Evolutionary conservation across 768 basidiomycete genomes (phyloP).

Genomic region (Pholiota conissans): DNA sequence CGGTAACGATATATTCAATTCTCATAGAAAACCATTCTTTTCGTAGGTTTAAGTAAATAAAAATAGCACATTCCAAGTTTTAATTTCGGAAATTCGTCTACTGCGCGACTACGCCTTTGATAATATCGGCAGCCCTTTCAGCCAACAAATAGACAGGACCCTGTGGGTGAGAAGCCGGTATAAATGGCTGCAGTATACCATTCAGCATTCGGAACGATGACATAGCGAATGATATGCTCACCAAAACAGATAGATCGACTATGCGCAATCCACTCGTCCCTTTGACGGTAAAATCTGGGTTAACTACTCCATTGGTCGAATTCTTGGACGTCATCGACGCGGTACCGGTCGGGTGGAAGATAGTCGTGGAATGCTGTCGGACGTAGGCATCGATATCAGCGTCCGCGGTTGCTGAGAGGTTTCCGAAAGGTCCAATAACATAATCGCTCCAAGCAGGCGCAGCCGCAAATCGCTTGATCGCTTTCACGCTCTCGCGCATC

Average conservation of each 20-base stretch:
- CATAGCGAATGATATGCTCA: conserved; percentile 23
- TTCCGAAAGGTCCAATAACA: conserved; percentile 19
- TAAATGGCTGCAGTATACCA: conserved; percentile 18
- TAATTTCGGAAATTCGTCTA: too few relatives aligned
- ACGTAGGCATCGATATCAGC: conserved; percentile 20
- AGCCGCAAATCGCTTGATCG: conserved; percentile 19
- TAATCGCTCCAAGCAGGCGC: conserved; percentile 26
- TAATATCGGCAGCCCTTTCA: conserved; percentile 32
- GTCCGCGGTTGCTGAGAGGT: conserved; percentile 16
- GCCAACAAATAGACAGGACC: conserved; percentile 32
- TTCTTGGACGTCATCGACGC: conserved; percentile 24
- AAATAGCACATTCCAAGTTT: too few relatives aligned
- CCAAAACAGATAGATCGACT: conserved; percentile 28
- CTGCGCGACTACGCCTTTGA: conserved; percentile 16
- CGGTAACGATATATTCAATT: too few relatives aligned
- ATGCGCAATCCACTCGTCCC: conserved; percentile 29
- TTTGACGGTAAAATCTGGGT: conserved; percentile 32
- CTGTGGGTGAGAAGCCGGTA: conserved; percentile 29
- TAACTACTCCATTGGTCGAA: conserved; percentile 28
- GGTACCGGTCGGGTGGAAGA: conserved; percentile 28
- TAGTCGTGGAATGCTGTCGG: conserved; percentile 14
- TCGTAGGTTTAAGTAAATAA: too few relatives aligned
- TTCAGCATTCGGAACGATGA: too few relatives aligned
- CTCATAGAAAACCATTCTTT: too few relatives aligned
- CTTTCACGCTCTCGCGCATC: conserved; percentile 21